A percentile compares a stretch with the other conserved stretches of the same genome.
Evolutionary conservation across 345 rosid species (phyloP).

Genomic region (Moricandia moricandioides): DNA sequence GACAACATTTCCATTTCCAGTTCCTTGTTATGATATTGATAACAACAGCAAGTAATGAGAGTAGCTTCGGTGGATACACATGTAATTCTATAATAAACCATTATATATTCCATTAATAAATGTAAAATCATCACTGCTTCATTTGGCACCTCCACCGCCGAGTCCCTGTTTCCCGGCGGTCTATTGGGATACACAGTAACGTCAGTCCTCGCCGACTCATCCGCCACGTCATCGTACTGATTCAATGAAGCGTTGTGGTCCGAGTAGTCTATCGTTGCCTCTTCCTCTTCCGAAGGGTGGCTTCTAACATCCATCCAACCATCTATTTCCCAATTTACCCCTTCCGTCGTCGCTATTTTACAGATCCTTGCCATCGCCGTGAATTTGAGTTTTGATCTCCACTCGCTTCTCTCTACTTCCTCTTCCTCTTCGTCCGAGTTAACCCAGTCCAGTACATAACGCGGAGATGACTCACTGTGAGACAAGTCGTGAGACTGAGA

Average conservation of each 20-base stretch:
- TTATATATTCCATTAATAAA: background rate
- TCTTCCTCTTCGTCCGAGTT: conserved; percentile 28
- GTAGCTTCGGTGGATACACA: background rate
- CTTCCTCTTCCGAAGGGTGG: conserved; percentile 22
- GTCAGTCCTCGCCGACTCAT: background rate
- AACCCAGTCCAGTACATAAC: conserved; percentile 64
- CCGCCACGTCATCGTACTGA: conserved; percentile 20
- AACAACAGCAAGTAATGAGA: background rate
- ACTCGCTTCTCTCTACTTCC: conserved; percentile 17
- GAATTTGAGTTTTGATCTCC: background rate
- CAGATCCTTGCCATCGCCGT: conserved; percentile 42
- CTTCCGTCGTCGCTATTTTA: conserved; percentile 33
- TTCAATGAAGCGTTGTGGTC: background rate
- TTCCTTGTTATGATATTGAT: background rate
- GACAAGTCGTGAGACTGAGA: conserved; percentile 36
- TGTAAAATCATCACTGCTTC: background rate
- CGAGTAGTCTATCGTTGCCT: conserved; percentile 26
- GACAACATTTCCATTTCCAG: conserved; percentile 11
- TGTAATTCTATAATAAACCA: background rate
- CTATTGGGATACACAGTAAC: background rate
- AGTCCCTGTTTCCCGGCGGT: conserved; percentile 6
- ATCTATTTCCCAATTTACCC: conserved; percentile 55
- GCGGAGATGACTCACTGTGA: conserved; percentile 56
- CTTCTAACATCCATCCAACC: conserved; percentile 58
- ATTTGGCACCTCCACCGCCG: conserved; percentile 14